Percentiles rank a stretch among this genome's conserved stretches.
Evolutionary conservation across 768 basidiomycete genomes (phyloP).

Genomic region (Daedalea quercina): DNA sequence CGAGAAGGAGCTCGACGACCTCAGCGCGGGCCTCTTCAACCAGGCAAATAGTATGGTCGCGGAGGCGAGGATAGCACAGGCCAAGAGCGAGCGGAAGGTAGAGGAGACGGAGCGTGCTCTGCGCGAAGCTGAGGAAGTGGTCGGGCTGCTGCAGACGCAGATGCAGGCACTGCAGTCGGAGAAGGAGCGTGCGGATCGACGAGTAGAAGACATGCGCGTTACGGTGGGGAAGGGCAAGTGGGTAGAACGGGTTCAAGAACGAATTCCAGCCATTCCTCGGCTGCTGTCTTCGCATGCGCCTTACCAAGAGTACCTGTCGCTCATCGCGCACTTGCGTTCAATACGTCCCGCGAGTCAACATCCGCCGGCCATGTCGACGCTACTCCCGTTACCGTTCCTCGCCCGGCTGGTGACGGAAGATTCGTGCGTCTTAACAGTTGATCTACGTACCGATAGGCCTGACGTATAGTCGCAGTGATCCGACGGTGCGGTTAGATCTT

Average conservation of each 20-base stretch:
- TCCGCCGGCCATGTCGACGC: slow-evolving; percentile 62
- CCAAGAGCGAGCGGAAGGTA: slow-evolving; percentile 68
- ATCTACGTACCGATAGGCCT: not conserved
- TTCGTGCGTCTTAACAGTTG: slow-evolving; percentile 55
- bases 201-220: slow-evolving; percentile 40
- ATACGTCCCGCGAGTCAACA: slow-evolving; percentile 55
- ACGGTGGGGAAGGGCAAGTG: slow-evolving; percentile 68
- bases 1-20: slow-evolving; percentile 91
- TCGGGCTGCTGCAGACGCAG: slow-evolving; percentile 76
- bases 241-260: slow-evolving; percentile 36
- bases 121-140: slow-evolving; percentile 80
- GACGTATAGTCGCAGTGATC: slow-evolving; percentile 53
- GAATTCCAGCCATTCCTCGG: slow-evolving; percentile 25
- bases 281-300: slow-evolving; percentile 66
- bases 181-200: slow-evolving; percentile 54
- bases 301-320: slow-evolving; percentile 74
- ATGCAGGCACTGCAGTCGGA: slow-evolving; percentile 71
- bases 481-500: slow-evolving; percentile 87
- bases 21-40: slow-evolving; percentile 83
- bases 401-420: slow-evolving; percentile 74
- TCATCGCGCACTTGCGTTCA: slow-evolving; percentile 69
- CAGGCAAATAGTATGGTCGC: slow-evolving; percentile 99
- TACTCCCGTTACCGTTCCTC: slow-evolving; percentile 76
- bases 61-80: slow-evolving; percentile 66
- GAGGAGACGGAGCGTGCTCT: slow-evolving; percentile 72